Percentiles rank a stretch among this genome's conserved stretches.
Conservation (phyloP, 805 yeast genomes). For the Metschnikowia kunwiensis region DNA sequence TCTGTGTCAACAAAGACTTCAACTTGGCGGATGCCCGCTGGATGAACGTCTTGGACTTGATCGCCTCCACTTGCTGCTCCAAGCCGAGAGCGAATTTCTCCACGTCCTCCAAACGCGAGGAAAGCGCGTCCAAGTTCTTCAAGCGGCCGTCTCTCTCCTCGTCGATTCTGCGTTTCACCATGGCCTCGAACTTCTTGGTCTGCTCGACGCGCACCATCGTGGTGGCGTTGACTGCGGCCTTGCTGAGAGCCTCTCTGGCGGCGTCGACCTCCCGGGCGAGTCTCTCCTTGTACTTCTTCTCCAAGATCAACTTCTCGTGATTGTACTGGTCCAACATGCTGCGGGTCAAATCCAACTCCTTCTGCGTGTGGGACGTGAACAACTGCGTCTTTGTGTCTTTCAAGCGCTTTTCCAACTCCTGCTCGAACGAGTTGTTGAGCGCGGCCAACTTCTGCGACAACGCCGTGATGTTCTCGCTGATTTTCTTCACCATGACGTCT, state of each 20-base stretch:
- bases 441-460: conserved; percentile 32
- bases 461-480: conserved; percentile 31
- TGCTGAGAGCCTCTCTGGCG: conserved; percentile 58
- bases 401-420: conserved; percentile 34
- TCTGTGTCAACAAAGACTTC: conserved; percentile 28
- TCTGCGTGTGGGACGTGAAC: conserved; percentile 37
- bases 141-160: conserved; percentile 71
- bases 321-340: conserved; percentile 60
- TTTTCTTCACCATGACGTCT: conserved; percentile 28
- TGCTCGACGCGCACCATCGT: conserved; percentile 64
- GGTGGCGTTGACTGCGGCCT: conserved; percentile 73
- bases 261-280: conserved; percentile 65
- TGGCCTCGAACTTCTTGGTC: conserved; percentile 60
- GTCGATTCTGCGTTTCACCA: conserved; percentile 53
- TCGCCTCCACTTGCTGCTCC: conserved; percentile 34
- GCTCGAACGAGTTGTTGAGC: conserved; percentile 35
- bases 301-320: conserved; percentile 57
- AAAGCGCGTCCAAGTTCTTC: conserved; percentile 60
- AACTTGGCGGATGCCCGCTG: conserved; percentile 33
- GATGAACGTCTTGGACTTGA: conserved; percentile 33
- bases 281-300: conserved; percentile 54
- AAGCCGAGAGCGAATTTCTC: conserved; percentile 49
- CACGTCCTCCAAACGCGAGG: conserved; percentile 51
- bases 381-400: conserved; percentile 39
- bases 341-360: conserved; percentile 57